Conservation (phyloP, 306 rosid species). For the Astragalus glycyphyllos region DNA sequence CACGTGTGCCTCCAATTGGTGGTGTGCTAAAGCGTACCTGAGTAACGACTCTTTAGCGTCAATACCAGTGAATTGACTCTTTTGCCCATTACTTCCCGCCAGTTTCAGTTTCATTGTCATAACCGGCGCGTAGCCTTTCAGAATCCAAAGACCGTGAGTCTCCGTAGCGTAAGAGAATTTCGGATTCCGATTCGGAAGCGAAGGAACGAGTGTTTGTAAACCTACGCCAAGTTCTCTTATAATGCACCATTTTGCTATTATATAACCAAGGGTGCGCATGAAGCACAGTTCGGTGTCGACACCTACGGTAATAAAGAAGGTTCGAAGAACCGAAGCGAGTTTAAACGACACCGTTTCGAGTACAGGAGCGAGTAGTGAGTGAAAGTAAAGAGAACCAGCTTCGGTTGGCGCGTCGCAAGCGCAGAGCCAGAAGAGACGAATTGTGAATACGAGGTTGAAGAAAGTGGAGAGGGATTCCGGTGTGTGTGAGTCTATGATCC, state of each 20-base stretch:
- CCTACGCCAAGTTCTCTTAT: slow-evolving; percentile 62
- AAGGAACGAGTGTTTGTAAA: slow-evolving; percentile 51
- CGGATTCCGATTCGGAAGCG: slow-evolving; percentile 40
- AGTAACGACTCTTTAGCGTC: slow-evolving; percentile 69
- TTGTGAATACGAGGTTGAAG: slow-evolving; percentile 72
- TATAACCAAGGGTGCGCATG: slow-evolving; percentile 89
- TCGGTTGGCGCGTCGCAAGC: slow-evolving; percentile 75
- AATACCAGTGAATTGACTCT: slow-evolving; percentile 47
- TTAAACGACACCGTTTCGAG: slow-evolving; percentile 54
- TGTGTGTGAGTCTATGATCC: slow-evolving; percentile 94
- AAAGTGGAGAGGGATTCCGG: slow-evolving; percentile 78
- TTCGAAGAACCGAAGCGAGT: slow-evolving; percentile 61
- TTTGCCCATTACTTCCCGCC: slow-evolving; percentile 43
- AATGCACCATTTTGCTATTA: slow-evolving; percentile 73
- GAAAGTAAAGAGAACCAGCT: slow-evolving; percentile 77
- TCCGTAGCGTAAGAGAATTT: slow-evolving; percentile 76
- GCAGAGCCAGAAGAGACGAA: slow-evolving; percentile 91
- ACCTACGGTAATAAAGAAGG: slow-evolving; percentile 73
- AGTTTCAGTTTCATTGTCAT: slow-evolving; percentile 71
- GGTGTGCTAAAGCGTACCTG: slow-evolving; percentile 78
- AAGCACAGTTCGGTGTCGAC: slow-evolving; percentile 80
- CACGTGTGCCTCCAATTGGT: slow-evolving; percentile 79
- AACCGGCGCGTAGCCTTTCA: slow-evolving; percentile 85
- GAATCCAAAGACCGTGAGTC: slow-evolving; percentile 76
- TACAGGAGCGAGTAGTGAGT: slow-evolving; percentile 58